Conservation (phyloP, 495 filamentous ascomycete genomes). For the Hyaloscypha finlandica region DNA sequence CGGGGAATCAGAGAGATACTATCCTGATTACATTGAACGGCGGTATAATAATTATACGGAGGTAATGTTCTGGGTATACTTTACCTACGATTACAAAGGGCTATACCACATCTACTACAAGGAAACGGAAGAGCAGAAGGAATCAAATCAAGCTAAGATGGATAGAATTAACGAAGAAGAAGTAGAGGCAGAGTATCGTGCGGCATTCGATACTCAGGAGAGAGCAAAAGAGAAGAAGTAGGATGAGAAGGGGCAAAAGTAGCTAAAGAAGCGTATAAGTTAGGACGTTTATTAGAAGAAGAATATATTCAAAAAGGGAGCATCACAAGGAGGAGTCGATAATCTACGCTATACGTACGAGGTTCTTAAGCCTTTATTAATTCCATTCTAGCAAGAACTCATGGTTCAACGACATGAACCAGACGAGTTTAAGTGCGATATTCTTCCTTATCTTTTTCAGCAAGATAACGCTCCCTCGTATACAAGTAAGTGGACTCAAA, state of each 20-base stretch:
- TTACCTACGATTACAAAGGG: too few relatives aligned
- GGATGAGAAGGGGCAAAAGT: too few relatives aligned
- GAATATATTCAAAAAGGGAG: slow-evolving; percentile 5
- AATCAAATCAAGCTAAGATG: background rate
- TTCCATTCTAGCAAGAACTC: too few relatives aligned
- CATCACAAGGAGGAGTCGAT: background rate
- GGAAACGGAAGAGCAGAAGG: slow-evolving; percentile 4
- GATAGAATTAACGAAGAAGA: slow-evolving; percentile 16
- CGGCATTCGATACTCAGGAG: slow-evolving; percentile 3
- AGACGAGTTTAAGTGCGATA: slow-evolving; percentile 11
- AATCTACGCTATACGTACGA: too few relatives aligned
- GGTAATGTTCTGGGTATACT: too few relatives aligned
- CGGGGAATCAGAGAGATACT: slow-evolving; percentile 1
- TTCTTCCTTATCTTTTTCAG: slow-evolving; percentile 1
- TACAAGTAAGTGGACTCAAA: slow-evolving; percentile 11
- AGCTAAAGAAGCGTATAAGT: too few relatives aligned
- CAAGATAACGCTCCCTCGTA: slow-evolving; percentile 15
- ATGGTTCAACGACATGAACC: slow-evolving; percentile 4
- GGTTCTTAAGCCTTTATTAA: too few relatives aligned
- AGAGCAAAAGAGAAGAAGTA: slow-evolving; percentile 9
- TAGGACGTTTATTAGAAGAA: slow-evolving; percentile 17
- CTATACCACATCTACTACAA: too few relatives aligned
- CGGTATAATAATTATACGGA: too few relatives aligned
- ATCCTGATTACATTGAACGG: background rate
- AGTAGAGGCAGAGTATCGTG: slow-evolving; percentile 5